Evolutionary conservation across 2,329 filamentous ascomycete species (phyloP).

Genomic region (Iodosphaeria phyllophila): DNA sequence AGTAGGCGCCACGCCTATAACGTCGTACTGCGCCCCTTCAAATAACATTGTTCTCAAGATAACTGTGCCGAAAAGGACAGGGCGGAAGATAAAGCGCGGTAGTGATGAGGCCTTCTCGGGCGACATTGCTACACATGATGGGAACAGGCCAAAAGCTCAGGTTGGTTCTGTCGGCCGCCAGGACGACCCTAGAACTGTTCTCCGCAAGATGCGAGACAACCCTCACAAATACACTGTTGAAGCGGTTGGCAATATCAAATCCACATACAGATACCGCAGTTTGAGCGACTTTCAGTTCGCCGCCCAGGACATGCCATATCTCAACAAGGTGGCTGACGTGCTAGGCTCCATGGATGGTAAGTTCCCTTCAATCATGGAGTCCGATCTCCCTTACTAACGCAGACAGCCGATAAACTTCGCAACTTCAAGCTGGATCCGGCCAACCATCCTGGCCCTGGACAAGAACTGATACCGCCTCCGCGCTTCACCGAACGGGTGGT

Average conservation of each 20-base stretch:
- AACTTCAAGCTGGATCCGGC: conserved; percentile 49
- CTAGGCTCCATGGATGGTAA: conserved; percentile 54
- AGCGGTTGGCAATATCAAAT: conserved; percentile 51
- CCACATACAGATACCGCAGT: conserved; percentile 72
- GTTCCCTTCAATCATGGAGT: conserved; percentile 2
- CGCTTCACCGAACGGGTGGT: conserved; percentile 57
- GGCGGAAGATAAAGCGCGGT: conserved; percentile 71
- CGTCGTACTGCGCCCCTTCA: conserved; percentile 56
- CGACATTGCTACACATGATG: conserved; percentile 15
- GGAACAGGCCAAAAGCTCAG: conserved; percentile 7
- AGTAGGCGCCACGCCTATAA: conserved; percentile 56
- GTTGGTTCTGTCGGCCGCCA: conserved; percentile 25
- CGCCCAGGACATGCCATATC: conserved; percentile 47
- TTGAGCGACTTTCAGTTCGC: conserved; percentile 79
- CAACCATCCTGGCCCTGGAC: conserved; percentile 36
- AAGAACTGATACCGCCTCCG: conserved; percentile 63
- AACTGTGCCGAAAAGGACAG: conserved; percentile 71
- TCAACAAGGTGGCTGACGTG: conserved; percentile 50
- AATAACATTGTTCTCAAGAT: conserved; percentile 79
- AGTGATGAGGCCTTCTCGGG: conserved; percentile 44
- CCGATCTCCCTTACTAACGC: conserved; percentile 1
- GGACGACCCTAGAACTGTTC: conserved; percentile 34
- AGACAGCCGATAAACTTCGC: conserved; percentile 29
- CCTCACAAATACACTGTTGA: conserved; percentile 45
- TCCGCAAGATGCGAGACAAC: conserved; percentile 54